Evolutionary conservation across 306 rosid genomes (phyloP).

Genomic region (Alnus rubra): DNA sequence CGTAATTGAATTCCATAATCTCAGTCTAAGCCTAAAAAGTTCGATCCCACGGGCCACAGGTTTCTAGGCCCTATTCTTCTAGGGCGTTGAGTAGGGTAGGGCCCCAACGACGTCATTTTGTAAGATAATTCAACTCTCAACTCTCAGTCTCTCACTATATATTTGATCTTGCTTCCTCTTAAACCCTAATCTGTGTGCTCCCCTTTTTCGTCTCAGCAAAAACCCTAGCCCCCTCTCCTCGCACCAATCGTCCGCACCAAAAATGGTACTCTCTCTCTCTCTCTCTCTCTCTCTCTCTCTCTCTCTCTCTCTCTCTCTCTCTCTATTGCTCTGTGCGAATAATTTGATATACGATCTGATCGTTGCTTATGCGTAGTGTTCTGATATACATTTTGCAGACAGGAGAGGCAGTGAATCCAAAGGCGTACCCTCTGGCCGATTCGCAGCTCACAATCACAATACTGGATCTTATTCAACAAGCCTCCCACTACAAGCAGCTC

Average conservation of each 20-base stretch:
- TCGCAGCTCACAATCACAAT: constrained; percentile 75
- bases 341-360: neutral
- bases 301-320: neutral
- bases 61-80: neutral
- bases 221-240: constrained; percentile 36
- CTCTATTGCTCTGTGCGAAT: neutral
- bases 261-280: constrained; percentile 54
- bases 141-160: neutral
- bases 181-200: constrained; percentile 36
- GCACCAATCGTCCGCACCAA: constrained; percentile 18
- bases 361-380: neutral
- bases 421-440: constrained; percentile 88
- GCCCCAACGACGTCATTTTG: neutral
- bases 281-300: too few species aligned
- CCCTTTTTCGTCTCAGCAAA: neutral
- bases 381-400: constrained; percentile 41
- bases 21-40: neutral
- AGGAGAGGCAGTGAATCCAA: constrained; percentile 79
- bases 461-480: constrained; percentile 87
- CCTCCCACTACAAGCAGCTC: constrained; percentile 87
- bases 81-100: neutral
- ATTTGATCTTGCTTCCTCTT: neutral
- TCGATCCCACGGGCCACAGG: neutral
- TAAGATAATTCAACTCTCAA: neutral
- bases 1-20: neutral